Base-by-base conservation (phyloP, 805 yeast genomes). In the Grigorovia transvaalensis region DNA sequence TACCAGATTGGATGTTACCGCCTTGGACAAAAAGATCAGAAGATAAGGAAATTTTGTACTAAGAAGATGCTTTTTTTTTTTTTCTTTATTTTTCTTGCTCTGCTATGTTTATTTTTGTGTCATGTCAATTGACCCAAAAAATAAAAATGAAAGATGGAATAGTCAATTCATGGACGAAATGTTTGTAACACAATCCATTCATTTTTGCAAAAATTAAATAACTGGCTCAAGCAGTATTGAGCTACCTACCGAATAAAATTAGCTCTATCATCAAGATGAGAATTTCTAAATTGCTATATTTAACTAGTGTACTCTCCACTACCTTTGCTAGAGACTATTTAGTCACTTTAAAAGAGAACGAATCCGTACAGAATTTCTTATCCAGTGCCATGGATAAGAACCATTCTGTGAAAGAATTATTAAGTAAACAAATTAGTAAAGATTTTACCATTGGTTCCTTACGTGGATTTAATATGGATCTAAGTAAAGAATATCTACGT, bases 1-100 rank as follows among this genome's bases (percentile, higher is more conserved):
- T 68, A 75, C 84, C 49, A 82, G 80, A 63, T 71, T 82, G 67
- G 95, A 87, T 68, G 90, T 84, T 48, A 84, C 81, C 56, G 89
- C 84, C 64, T 67, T 84, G 54, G 86, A 81, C 15, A 38, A 38
- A 18, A 38, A 71, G 55, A 69, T 63, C 51, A 63, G 57, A 47
- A 58, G 57, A 41, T 41, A 38, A 40, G 19, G 38, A 40, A 33
- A 7, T 33, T 30, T 9, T 38, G 19, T 35, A 45, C 18, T 23
- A 41, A 46, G 8, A 13, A 9, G 15, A 5, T 9, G 38, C 8
- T 4, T 5, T 13, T 33, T 11, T 2, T 5, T 33, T 33, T 33
- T 33, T 33, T 4, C 9, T 13, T 33, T 11, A 9, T 5, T 33
- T 33, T 33, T 33, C 8, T 33, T 33, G 38, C 8, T 23, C 6